These are phyloP conservation scores for Dothiorella sarmentorum DNA, from an alignment of 2,329 filamentous ascomycete genomes.

Conservation along the genomic window DNA sequence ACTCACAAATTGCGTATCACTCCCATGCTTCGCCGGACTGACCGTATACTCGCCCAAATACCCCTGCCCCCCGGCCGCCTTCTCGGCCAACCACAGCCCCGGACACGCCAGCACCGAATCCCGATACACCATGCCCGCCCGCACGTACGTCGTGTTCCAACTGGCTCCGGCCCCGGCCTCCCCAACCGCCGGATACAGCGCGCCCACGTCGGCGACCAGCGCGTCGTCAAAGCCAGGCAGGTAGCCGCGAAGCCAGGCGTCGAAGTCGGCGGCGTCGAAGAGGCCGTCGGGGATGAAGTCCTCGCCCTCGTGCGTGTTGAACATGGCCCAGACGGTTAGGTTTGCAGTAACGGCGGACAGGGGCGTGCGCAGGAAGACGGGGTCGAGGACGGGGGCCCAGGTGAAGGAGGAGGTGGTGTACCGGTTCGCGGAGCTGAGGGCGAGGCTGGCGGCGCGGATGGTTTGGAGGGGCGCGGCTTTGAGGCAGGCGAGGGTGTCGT, in stretches of 20 bases:
- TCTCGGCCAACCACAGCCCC: conserved; percentile 53
- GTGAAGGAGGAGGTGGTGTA: conserved; percentile 57
- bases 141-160: conserved; percentile 51
- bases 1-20: conserved; percentile 55
- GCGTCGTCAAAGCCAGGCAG: conserved; percentile 46
- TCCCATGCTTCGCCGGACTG: conserved; percentile 56
- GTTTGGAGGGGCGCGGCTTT: conserved; percentile 53
- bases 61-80: conserved; percentile 39
- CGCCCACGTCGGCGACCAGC: conserved; percentile 41
- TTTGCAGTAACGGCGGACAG: conserved; percentile 47
- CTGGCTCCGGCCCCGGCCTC: conserved; percentile 40
- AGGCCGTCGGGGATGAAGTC: conserved; percentile 57
- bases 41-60: conserved; percentile 61
- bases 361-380: conserved; percentile 47
- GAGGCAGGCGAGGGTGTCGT: conserved; percentile 47
- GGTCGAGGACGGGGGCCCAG: conserved; percentile 61
- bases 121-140: conserved; percentile 57
- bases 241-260: conserved; percentile 53
- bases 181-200: conserved; percentile 49
- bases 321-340: conserved; percentile 53
- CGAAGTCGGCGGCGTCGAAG: conserved; percentile 44
- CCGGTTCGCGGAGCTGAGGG: conserved; percentile 47
- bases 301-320: conserved; percentile 62
- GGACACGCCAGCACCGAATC: conserved; percentile 60
- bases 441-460: conserved; percentile 51